phyloP scores from a whole-genome alignment of 2,329 filamentous ascomycete genomes.

The Xylariales sp. region DNA sequence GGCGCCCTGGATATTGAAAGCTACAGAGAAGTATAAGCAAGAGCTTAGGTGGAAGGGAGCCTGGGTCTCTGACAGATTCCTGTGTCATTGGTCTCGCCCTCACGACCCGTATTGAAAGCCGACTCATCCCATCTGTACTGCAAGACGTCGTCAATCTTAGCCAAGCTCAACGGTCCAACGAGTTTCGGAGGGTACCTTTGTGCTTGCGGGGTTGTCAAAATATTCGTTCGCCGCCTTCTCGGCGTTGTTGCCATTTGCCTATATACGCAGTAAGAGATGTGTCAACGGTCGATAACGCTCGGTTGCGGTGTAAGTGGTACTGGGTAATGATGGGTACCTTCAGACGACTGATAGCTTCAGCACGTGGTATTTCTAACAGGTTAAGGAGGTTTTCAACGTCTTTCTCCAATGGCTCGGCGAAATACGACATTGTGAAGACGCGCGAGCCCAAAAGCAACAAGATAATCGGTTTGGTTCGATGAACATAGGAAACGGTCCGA shows the following conservation, averaged over 20 bases:
- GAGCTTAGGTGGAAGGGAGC: neutral
- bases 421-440: slow-evolving; percentile 43
- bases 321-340: slow-evolving; percentile 41
- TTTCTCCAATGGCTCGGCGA: slow-evolving; percentile 39
- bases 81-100: slow-evolving; percentile 58
- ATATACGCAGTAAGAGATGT: slow-evolving; percentile 10
- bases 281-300: slow-evolving; percentile 23
- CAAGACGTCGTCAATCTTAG: slow-evolving; percentile 34
- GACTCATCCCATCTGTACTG: slow-evolving; percentile 68
- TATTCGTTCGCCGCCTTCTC: slow-evolving; percentile 64
- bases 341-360: slow-evolving; percentile 43
- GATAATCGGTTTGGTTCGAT: slow-evolving; percentile 16
- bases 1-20: slow-evolving; percentile 67
- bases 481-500: slow-evolving; percentile 30
- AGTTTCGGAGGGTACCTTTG: slow-evolving; percentile 51
- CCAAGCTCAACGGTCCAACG: neutral
- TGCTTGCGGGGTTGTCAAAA: slow-evolving; percentile 59
- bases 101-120: slow-evolving; percentile 63
- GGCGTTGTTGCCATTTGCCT: slow-evolving; percentile 60
- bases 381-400: slow-evolving; percentile 39
- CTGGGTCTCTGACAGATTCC: slow-evolving; percentile 57
- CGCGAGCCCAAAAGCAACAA: slow-evolving; percentile 9
- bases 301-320: slow-evolving; percentile 15
- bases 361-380: slow-evolving; percentile 39
- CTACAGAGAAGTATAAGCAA: slow-evolving; percentile 48